Conservation (phyloP, 2,329 filamentous ascomycete genomes). For the Curvularia sp. region DNA sequence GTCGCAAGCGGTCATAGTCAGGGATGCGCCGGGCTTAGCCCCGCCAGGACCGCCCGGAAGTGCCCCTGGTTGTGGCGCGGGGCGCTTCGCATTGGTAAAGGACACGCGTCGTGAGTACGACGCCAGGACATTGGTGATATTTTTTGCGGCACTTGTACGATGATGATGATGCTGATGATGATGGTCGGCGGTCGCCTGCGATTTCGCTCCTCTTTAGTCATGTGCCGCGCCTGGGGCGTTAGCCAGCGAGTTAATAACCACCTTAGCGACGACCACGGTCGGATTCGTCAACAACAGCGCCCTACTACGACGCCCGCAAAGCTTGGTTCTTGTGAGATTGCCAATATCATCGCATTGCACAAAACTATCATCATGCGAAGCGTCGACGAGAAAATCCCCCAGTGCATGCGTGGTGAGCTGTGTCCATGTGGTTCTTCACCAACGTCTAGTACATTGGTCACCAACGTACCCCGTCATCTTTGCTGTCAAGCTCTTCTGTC, state of each 20-base stretch:
- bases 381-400: not conserved
- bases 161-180: not conserved
- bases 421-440: not conserved
- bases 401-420: no score
- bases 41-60: constrained; percentile 4
- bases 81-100: not conserved
- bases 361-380: not conserved
- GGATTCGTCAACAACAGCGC: no score
- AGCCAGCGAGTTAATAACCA: not conserved
- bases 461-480: not conserved
- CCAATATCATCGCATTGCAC: not conserved
- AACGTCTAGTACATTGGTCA: not conserved
- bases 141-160: not conserved
- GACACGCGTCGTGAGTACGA: constrained; percentile 17
- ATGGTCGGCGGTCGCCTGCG: not conserved
- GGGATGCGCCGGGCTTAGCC: constrained; percentile 23
- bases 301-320: not conserved
- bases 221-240: not conserved
- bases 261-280: no score
- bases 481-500: not conserved
- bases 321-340: not conserved
- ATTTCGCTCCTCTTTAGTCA: not conserved
- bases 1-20: constrained; percentile 13
- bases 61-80: constrained; percentile 16
- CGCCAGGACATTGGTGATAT: not conserved